phyloP scores from a whole-genome alignment of 2,329 filamentous ascomycete genomes.

The Microdochium bolleyi region DNA sequence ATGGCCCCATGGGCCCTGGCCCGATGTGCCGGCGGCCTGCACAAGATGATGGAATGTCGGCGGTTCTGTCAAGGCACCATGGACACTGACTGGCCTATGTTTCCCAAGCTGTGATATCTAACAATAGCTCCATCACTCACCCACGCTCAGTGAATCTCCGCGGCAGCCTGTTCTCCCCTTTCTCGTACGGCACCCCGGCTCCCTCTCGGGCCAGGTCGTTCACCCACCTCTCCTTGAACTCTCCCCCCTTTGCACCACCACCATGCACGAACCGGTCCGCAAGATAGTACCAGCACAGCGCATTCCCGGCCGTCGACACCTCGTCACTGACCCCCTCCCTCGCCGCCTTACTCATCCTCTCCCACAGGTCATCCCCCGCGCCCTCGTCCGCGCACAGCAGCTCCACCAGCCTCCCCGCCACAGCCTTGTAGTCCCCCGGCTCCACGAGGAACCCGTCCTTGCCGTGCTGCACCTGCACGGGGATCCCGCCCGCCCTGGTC shows the following conservation, averaged over 20 bases:
- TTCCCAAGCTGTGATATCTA: neutral
- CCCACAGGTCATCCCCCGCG: constrained; percentile 42
- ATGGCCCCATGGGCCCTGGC: no score
- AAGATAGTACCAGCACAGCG: constrained; percentile 70
- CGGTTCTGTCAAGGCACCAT: no score
- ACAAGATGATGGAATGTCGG: no score
- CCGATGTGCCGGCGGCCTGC: no score
- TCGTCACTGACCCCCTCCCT: constrained; percentile 66
- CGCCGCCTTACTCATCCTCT: constrained; percentile 58
- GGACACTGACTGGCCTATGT: no score
- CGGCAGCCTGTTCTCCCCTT: constrained; percentile 55
- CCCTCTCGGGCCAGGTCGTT: constrained; percentile 66
- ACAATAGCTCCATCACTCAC: neutral
- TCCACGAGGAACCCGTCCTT: constrained; percentile 70
- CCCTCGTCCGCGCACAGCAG: constrained; percentile 62
- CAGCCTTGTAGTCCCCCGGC: constrained; percentile 59
- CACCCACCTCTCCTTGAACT: constrained; percentile 56
- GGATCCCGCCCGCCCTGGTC: constrained; percentile 70
- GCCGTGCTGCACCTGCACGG: constrained; percentile 64
- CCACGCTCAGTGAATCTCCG: constrained; percentile 27
- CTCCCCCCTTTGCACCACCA: constrained; percentile 28
- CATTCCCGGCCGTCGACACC: constrained; percentile 73
- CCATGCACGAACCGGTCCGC: constrained; percentile 55
- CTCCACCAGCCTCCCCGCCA: constrained; percentile 58
- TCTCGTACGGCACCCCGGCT: constrained; percentile 48